A percentile compares a stretch with the other conserved stretches of the same genome.
phyloP scores from a whole-genome alignment of 225 moss, liverwort and hornwort genomes.

The Polytrichum formosum region DNA sequence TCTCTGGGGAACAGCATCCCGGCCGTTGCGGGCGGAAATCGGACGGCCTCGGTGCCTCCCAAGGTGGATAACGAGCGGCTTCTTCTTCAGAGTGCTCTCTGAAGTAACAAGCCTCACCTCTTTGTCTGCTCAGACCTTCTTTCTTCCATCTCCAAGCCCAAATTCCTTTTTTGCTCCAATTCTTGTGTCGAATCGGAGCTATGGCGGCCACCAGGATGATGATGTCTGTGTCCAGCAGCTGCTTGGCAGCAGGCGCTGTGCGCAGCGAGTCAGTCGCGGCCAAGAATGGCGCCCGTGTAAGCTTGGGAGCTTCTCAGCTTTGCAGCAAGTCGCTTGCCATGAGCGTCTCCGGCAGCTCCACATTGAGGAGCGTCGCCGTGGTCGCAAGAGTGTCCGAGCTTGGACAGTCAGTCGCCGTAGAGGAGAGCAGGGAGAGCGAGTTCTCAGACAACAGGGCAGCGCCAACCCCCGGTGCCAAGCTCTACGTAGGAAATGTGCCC shows the following conservation, averaged over 20 bases:
- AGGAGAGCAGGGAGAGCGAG: background rate
- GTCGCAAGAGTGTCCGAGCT: conserved; percentile 2
- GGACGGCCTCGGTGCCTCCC: background rate
- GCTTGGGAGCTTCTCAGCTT: background rate
- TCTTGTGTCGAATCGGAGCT: background rate
- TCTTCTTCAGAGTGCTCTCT: background rate
- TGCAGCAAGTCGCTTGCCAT: background rate
- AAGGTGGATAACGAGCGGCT: background rate
- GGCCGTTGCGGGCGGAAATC: background rate
- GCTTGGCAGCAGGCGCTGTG: background rate
- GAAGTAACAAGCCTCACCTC: background rate
- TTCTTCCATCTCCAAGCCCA: too few species aligned
- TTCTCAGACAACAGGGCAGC: background rate
- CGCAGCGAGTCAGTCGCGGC: conserved; percentile 1
- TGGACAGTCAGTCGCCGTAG: background rate
- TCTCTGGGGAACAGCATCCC: too few species aligned
- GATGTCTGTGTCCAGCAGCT: conserved; percentile 8
- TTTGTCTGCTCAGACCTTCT: too few species aligned
- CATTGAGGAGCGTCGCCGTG: background rate
- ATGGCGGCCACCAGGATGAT: conserved; percentile 10
- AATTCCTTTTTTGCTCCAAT: background rate
- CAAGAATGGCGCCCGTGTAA: background rate
- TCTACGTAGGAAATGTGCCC: conserved; percentile 81
- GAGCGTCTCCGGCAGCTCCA: background rate
- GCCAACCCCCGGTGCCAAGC: conserved; percentile 40